Conservation (phyloP, 2,329 filamentous ascomycete species). For the Beauveria sp. region DNA sequence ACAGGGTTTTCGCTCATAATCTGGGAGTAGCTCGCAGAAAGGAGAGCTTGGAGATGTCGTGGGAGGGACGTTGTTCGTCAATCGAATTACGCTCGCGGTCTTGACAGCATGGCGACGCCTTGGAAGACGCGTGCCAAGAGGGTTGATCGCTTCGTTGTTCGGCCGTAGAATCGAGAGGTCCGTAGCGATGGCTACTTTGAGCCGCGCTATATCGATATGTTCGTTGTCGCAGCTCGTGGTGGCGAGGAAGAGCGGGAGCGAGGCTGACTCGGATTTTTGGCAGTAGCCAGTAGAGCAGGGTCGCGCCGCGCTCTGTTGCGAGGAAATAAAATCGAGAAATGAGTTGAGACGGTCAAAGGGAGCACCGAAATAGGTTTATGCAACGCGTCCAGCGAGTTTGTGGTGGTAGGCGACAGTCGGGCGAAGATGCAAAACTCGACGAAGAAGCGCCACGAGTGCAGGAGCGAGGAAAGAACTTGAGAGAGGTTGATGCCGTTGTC, state of each 20-base stretch:
- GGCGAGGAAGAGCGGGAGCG: neutral
- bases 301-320: neutral
- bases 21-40: slow-evolving; percentile 37
- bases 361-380: neutral
- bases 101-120: slow-evolving; percentile 53
- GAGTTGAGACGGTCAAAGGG: neutral
- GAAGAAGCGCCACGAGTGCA: neutral
- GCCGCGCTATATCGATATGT: neutral
- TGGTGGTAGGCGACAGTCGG: neutral
- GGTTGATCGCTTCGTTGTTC: slow-evolving; percentile 11
- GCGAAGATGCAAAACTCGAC: neutral
- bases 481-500: neutral
- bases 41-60: slow-evolving; percentile 16
- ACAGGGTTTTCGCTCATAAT: slow-evolving; percentile 57
- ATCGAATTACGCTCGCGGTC: slow-evolving; percentile 41
- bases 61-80: slow-evolving; percentile 29
- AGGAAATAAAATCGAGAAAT: neutral
- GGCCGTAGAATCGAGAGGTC: neutral
- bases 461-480: slow-evolving; percentile 2
- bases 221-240: neutral
- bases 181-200: neutral
- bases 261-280: neutral
- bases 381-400: neutral
- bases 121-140: slow-evolving; percentile 32
- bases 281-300: neutral